Evolutionary conservation across 2,329 filamentous ascomycete genomes (phyloP).

Genomic region (Nothopassalora personata): DNA sequence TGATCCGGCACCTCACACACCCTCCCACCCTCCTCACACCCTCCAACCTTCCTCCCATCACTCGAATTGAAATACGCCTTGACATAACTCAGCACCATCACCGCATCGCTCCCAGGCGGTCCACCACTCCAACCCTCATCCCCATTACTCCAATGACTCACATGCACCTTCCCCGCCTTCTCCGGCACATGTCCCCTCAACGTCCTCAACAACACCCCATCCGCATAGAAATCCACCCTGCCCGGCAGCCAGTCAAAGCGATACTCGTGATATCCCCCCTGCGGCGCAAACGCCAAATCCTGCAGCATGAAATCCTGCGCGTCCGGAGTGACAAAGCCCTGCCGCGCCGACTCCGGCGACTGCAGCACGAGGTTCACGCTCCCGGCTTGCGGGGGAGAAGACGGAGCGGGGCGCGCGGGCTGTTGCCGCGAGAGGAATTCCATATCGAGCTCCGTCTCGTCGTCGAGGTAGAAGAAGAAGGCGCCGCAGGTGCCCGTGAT

Average conservation of each 20-base stretch:
- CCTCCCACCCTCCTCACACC: background rate
- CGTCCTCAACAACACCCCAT: constrained; percentile 55
- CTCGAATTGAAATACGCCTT: constrained; percentile 71
- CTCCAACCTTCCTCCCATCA: background rate
- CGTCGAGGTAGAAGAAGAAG: constrained; percentile 79
- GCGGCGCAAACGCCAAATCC: constrained; percentile 62
- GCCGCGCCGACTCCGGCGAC: constrained; percentile 53
- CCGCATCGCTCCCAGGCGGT: constrained; percentile 58
- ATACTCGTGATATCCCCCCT: constrained; percentile 66
- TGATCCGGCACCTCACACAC: constrained; percentile 20
- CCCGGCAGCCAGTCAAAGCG: constrained; percentile 67
- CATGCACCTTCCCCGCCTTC: constrained; percentile 58
- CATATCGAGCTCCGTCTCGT: constrained; percentile 76
- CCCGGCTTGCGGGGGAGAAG: constrained; percentile 30
- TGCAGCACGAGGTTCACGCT: constrained; percentile 73
- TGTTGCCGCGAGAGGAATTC: constrained; percentile 60
- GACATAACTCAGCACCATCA: constrained; percentile 62
- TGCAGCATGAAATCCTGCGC: constrained; percentile 53
- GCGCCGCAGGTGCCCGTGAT: constrained; percentile 66
- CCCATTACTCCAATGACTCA: constrained; percentile 76
- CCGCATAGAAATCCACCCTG: constrained; percentile 63
- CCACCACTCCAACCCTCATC: constrained; percentile 66
- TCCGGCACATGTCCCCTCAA: constrained; percentile 45
- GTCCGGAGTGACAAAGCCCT: constrained; percentile 60
- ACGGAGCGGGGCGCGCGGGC: background rate